phyloP scores from a whole-genome alignment of 805 yeast species.

The Saturnispora bothae region DNA sequence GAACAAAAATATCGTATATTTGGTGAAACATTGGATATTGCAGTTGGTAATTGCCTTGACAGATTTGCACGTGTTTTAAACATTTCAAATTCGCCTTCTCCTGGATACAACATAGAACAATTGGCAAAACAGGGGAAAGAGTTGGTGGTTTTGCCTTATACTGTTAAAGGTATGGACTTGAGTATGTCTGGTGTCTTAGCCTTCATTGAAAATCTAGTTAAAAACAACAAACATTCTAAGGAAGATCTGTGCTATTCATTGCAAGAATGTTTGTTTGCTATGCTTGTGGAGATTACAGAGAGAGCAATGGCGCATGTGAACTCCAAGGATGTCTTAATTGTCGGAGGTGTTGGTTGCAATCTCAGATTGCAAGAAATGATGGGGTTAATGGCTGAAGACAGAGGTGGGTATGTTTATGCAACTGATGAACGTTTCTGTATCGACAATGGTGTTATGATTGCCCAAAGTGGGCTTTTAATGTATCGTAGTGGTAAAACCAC shows the following conservation, averaged over 20 bases:
- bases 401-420: slow-evolving; percentile 84
- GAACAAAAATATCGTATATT: slow-evolving; percentile 91
- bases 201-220: slow-evolving; percentile 49
- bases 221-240: slow-evolving; percentile 46
- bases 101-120: slow-evolving; percentile 96
- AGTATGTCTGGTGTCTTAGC: slow-evolving; percentile 95
- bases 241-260: slow-evolving; percentile 89
- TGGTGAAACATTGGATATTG: slow-evolving; percentile 97
- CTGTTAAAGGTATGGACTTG: slow-evolving; percentile 97
- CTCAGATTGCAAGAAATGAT: slow-evolving; percentile 89
- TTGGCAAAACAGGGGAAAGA: slow-evolving; percentile 63
- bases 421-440: slow-evolving; percentile 96
- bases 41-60: slow-evolving; percentile 94
- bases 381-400: slow-evolving; percentile 84
- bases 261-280: slow-evolving; percentile 87
- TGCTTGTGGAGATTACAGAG: slow-evolving; percentile 96
- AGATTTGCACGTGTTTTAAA: slow-evolving; percentile 85
- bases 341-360: slow-evolving; percentile 98
- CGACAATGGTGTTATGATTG: slow-evolving; percentile 98
- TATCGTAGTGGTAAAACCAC: slow-evolving; percentile 70
- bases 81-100: slow-evolving; percentile 90
- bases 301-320: slow-evolving; percentile 97
- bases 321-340: slow-evolving; percentile 80
- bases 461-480: slow-evolving; percentile 89
- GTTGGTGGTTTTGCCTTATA: slow-evolving; percentile 76